Percentiles rank a stretch among this genome's conserved stretches.
phyloP scores from a whole-genome alignment of 1,284 basidiomycete genomes.

The Omphalotus olearius region DNA sequence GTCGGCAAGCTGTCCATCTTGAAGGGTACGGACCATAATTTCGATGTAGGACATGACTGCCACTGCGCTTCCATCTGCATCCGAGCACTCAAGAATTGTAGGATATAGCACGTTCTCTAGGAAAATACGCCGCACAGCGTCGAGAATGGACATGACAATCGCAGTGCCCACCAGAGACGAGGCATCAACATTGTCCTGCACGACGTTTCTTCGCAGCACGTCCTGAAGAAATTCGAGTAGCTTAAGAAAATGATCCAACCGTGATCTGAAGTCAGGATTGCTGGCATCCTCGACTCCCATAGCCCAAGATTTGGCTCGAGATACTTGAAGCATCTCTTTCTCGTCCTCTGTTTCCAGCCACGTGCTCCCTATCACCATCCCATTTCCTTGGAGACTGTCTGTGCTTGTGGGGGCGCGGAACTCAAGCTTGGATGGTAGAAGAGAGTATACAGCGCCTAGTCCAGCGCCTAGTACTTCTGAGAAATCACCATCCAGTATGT shows the following conservation, averaged over 20 bases:
- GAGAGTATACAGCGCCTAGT: conserved; percentile 88
- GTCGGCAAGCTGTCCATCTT: conserved; percentile 65
- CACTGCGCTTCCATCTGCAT: conserved; percentile 88
- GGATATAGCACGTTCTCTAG: conserved; percentile 93
- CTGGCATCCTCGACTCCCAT: conserved; percentile 74
- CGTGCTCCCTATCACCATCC: conserved; percentile 66
- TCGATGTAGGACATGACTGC: conserved; percentile 98
- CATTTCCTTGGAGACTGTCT: conserved; percentile 34
- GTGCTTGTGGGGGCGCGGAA: conserved; percentile 47
- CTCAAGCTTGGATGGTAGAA: conserved; percentile 84
- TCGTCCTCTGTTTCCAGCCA: conserved; percentile 48
- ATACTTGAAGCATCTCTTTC: conserved; percentile 47
- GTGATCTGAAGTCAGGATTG: conserved; percentile 72
- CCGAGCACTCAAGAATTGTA: conserved; percentile 90
- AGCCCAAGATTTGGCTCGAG: conserved; percentile 49
- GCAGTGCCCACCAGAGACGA: conserved; percentile 68
- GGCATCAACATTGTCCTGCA: conserved; percentile 47
- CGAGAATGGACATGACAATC: conserved; percentile 77
- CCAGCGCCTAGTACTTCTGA: conserved; percentile 95
- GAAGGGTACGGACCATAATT: conserved; percentile 76
- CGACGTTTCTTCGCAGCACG: conserved; percentile 64
- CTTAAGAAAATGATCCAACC: conserved; percentile 86
- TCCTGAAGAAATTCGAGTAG: conserved; percentile 92
- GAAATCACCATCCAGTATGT: conserved; percentile 94
- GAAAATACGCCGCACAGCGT: conserved; percentile 83